These are phyloP conservation scores for Lomentospora prolificans DNA, from an alignment of 2,329 filamentous ascomycete species.

Conservation along the genomic window DNA sequence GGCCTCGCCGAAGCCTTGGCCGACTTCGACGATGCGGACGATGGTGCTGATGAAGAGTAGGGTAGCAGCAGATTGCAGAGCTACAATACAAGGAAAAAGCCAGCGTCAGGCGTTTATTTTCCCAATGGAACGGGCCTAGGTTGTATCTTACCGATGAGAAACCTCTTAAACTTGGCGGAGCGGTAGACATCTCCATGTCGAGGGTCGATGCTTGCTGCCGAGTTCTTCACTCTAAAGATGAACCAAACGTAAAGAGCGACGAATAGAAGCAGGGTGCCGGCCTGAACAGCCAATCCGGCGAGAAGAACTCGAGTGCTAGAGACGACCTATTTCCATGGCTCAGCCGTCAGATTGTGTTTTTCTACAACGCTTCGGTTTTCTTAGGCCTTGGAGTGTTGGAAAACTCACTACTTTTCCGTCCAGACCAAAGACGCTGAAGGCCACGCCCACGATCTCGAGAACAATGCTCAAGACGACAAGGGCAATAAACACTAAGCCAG, in stretches of 20 bases:
- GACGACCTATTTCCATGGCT: neutral
- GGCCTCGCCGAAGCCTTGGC: constrained; percentile 22
- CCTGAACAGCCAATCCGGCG: constrained; percentile 34
- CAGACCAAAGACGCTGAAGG: constrained; percentile 27
- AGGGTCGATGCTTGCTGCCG: constrained; percentile 25
- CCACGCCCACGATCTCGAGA: constrained; percentile 29
- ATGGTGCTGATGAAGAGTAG: constrained; percentile 31
- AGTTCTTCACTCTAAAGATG: constrained; percentile 26
- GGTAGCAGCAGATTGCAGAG: constrained; percentile 23
- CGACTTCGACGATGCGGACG: constrained; percentile 29
- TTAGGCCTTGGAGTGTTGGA: too few relatives aligned
- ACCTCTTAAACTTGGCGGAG: constrained; percentile 31
- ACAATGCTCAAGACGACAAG: constrained; percentile 24
- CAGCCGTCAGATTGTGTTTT: neutral
- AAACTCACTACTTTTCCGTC: constrained; percentile 24
- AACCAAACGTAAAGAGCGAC: constrained; percentile 30
- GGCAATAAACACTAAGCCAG: constrained; percentile 23
- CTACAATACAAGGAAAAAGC: constrained; percentile 15
- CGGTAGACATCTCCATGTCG: constrained; percentile 29
- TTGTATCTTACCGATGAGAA: constrained; percentile 31
- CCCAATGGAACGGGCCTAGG: neutral
- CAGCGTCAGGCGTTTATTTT: neutral
- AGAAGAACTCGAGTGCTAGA: constrained; percentile 23
- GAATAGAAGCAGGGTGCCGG: constrained; percentile 28
- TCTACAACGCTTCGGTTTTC: neutral